Percentiles rank a stretch among this genome's conserved stretches.
These are phyloP conservation scores for Gelatoporia subvermispora DNA, from an alignment of 768 basidiomycete genomes.

Conservation along the genomic window DNA sequence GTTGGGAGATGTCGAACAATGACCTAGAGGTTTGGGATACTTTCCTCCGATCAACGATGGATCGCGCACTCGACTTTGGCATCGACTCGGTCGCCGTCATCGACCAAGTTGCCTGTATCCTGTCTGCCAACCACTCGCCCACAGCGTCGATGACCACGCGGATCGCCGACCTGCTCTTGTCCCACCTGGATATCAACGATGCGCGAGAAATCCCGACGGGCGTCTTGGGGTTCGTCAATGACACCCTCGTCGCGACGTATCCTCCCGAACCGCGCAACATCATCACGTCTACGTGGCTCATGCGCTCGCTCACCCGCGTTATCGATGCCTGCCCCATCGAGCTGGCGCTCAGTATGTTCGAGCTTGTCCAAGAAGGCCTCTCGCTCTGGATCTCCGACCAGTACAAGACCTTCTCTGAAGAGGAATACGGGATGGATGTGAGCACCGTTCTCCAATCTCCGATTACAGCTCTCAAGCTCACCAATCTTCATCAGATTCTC, in stretches of 20 bases:
- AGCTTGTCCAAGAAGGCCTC: conserved; percentile 49
- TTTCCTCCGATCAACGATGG: conserved; percentile 45
- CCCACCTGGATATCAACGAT: conserved; percentile 46
- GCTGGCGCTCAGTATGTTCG: conserved; percentile 41
- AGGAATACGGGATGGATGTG: conserved; percentile 59
- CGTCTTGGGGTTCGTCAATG: conserved; percentile 56
- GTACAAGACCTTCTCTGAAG: conserved; percentile 38
- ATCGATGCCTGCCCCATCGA: conserved; percentile 54
- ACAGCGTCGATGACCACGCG: conserved; percentile 40
- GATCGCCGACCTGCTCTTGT: conserved; percentile 58
- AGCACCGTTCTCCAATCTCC: conserved; percentile 17
- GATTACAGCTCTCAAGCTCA: conserved; percentile 3
- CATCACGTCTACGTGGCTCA: conserved; percentile 56
- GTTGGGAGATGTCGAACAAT: conserved; percentile 50
- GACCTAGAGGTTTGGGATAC: conserved; percentile 59
- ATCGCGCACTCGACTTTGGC: conserved; percentile 58
- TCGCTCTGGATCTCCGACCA: conserved; percentile 64
- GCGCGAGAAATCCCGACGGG: conserved; percentile 47
- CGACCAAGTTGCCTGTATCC: conserved; percentile 46
- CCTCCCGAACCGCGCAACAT: conserved; percentile 56
- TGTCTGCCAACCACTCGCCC: conserved; percentile 37
- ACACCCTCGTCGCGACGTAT: conserved; percentile 56
- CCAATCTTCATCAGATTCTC: conserved; percentile 42
- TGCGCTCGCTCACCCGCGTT: conserved; percentile 47
- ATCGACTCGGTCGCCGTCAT: conserved; percentile 48